These are phyloP conservation scores for Medicago arabica DNA, from an alignment of 306 rosid species.

Conservation along the genomic window DNA sequence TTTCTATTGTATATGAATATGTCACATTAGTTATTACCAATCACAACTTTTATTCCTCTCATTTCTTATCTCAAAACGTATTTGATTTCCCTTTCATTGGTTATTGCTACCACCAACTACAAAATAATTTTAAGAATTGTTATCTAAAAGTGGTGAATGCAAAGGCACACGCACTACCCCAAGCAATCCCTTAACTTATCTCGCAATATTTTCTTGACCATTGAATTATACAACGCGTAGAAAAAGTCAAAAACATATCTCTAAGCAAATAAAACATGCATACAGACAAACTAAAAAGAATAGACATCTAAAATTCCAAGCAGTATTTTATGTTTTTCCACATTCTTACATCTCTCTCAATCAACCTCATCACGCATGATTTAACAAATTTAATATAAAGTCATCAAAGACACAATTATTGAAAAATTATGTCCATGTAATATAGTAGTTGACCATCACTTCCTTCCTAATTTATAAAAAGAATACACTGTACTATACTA, in stretches of 20 bases:
- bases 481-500: neutral
- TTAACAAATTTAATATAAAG: neutral
- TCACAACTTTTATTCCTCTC: no score
- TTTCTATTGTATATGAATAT: no score
- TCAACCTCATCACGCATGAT: conserved; percentile 23
- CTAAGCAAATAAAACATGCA: neutral
- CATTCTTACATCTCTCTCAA: conserved; percentile 32
- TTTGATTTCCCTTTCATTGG: no score
- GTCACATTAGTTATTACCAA: no score
- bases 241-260: conserved; percentile 32
- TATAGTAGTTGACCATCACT: conserved; percentile 12
- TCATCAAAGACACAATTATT: conserved; percentile 1
- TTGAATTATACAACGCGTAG: conserved; percentile 29
- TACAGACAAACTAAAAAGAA: neutral
- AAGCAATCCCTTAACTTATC: neutral
- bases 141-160: neutral
- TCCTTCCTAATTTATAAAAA: neutral
- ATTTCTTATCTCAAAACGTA: no score
- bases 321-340: conserved; percentile 2
- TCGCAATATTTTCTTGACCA: neutral
- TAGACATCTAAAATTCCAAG: conserved; percentile 9
- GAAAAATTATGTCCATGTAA: neutral
- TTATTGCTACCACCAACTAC: no score
- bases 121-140: no score
- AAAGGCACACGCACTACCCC: neutral